Base-by-base conservation (phyloP, 1,284 basidiomycete genomes). In the Taiwanofungus camphoratus region DNA sequence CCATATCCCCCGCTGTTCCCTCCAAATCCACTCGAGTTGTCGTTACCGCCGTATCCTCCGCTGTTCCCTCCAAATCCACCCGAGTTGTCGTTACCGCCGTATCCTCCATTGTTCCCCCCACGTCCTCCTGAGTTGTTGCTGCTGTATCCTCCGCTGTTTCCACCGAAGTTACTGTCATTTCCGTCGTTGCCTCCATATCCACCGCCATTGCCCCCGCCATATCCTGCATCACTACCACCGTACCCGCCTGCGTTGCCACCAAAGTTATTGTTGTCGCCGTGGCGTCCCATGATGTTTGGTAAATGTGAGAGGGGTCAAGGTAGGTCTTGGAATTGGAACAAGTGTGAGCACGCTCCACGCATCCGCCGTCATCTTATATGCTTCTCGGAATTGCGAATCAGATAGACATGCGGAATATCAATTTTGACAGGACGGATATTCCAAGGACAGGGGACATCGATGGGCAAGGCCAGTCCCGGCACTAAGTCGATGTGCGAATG, bases 1-100 rank as follows among this genome's bases (percentile, higher is more conserved):
- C 46, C 46, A 36, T 39, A 48, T 26, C 41, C 26, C 42, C 42
- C 39, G 22, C 32, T 42, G 45, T 53, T 36, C 31, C 41, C 20
- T 45, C 39, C 45, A 42, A 26, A 27, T 31, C 46, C 44, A 32
- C 18, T 36, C 19, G 31, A 36, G 23, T 35, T 16, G 39, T 32
- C 13, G 7, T 35, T 16, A 11, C 29, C 19, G 7, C 45, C 39
- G 39, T 46, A 44, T 16, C 39, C 36, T 45, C 42, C 34, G 44
- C 30, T 18, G 42, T 36, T 32, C 18, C 30, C 33, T 19, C 20
- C 35, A 36, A 6, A 26, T 16, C 41, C 35, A 22, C 35, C 37
- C 24, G 19, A 46, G 46, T 36, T 19, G 42, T 42, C 33, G 41
- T 45, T 39, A 38, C 34, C 38, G 36, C 39, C 39, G 18, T 18